These are phyloP conservation scores for Parathielavia hyrcaniae DNA, from an alignment of 495 filamentous ascomycete species.

Conservation along the genomic window DNA sequence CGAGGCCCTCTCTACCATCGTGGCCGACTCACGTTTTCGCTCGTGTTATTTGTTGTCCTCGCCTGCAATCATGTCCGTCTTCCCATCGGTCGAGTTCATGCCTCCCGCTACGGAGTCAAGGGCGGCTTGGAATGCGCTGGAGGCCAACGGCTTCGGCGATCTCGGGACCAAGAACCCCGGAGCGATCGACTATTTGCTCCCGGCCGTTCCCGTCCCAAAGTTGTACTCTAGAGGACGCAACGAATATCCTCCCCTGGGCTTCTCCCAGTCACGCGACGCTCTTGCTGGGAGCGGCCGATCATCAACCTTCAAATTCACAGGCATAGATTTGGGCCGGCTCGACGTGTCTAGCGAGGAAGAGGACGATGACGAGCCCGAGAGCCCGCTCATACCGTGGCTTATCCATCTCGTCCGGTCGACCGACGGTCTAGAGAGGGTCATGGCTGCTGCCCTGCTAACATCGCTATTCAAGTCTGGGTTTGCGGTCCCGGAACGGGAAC, in stretches of 20 bases:
- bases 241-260: conserved; percentile 56
- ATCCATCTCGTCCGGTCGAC: conserved; percentile 61
- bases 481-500: conserved; percentile 54
- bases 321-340: conserved; percentile 23
- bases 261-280: conserved; percentile 39
- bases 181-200: conserved; percentile 57
- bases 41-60: conserved; percentile 73
- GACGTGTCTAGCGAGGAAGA: conserved; percentile 28
- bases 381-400: conserved; percentile 75
- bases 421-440: conserved; percentile 58
- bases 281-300: conserved; percentile 24
- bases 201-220: conserved; percentile 34
- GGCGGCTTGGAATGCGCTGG: conserved; percentile 36
- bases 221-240: conserved; percentile 17
- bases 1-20: conserved; percentile 73
- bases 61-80: conserved; percentile 64
- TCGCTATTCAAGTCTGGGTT: conserved; percentile 67
- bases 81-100: conserved; percentile 45
- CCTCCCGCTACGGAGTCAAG: conserved; percentile 23
- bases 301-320: conserved; percentile 28
- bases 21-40: conserved; percentile 71
- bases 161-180: conserved; percentile 32
- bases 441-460: conserved; percentile 73
- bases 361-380: conserved; percentile 62
- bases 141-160: conserved; percentile 27